phyloP scores from a whole-genome alignment of 2,329 filamentous ascomycete species.

The Aspergillus clavatus region DNA sequence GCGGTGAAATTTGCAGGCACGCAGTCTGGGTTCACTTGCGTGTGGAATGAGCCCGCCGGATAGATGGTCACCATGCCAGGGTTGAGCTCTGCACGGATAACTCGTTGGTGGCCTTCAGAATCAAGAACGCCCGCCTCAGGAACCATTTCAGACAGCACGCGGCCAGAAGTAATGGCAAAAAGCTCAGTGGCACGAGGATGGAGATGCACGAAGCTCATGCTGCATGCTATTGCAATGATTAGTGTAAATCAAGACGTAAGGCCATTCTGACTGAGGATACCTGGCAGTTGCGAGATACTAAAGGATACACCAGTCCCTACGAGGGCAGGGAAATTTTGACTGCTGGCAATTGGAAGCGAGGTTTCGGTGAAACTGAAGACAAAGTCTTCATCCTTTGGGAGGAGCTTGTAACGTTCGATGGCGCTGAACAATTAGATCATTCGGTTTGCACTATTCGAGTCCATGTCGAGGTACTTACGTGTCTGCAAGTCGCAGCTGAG shows the following conservation, averaged over 20 bases:
- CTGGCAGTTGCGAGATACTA: constrained; percentile 16
- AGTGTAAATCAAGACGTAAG: neutral
- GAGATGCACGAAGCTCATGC: constrained; percentile 23
- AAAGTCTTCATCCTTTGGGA: constrained; percentile 19
- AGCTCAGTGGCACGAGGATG: constrained; percentile 24
- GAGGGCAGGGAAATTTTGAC: constrained; percentile 17
- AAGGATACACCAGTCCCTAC: constrained; percentile 15
- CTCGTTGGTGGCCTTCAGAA: constrained; percentile 14
- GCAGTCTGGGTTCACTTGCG: constrained; percentile 25
- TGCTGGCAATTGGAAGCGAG: constrained; percentile 13
- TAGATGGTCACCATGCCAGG: constrained; percentile 21
- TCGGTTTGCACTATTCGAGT: neutral
- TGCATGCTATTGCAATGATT: constrained; percentile 15
- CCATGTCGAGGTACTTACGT: constrained; percentile 10
- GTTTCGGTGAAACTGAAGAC: constrained; percentile 17
- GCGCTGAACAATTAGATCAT: constrained; percentile 8
- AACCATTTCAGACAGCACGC: constrained; percentile 18
- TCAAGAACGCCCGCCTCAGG: constrained; percentile 13
- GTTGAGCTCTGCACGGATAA: constrained; percentile 13
- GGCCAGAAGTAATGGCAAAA: constrained; percentile 17
- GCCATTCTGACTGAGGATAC: constrained; percentile 4
- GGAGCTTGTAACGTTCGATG: constrained; percentile 20
- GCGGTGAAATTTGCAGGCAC: constrained; percentile 22
- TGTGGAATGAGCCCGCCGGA: constrained; percentile 24
- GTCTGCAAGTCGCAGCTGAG: constrained; percentile 18